A percentile compares a stretch with the other conserved stretches of the same genome.
phyloP scores from a whole-genome alignment of 1,284 basidiomycete species.

The Boletus smithii region DNA sequence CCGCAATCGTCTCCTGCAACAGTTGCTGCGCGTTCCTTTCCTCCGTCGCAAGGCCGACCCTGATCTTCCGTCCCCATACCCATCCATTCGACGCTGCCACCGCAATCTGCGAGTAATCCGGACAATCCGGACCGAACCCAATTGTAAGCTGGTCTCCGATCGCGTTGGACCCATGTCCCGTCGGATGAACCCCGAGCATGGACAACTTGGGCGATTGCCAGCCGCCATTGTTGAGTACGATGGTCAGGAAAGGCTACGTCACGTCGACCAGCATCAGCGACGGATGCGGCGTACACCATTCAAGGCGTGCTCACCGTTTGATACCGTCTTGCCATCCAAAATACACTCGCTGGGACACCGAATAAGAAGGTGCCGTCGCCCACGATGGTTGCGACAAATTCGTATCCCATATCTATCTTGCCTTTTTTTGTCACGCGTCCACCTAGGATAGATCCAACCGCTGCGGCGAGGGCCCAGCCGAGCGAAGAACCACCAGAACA shows the following conservation, averaged over 20 bases:
- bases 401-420: no score
- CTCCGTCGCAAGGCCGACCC: slow-evolving; percentile 9
- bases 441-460: slow-evolving; percentile 55
- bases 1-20: slow-evolving; percentile 42
- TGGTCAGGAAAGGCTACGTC: slow-evolving; percentile 61
- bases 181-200: slow-evolving; percentile 62
- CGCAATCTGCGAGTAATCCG: slow-evolving; percentile 61
- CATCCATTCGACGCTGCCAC: slow-evolving; percentile 61
- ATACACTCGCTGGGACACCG: slow-evolving; percentile 60
- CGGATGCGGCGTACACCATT: neutral
- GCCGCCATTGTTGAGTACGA: slow-evolving; percentile 69
- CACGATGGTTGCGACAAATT: slow-evolving; percentile 55
- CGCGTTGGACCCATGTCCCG: slow-evolving; percentile 49
- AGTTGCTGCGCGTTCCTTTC: slow-evolving; percentile 26
- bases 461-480: slow-evolving; percentile 64
- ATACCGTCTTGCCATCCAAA: slow-evolving; percentile 69
- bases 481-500: slow-evolving; percentile 58
- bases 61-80: slow-evolving; percentile 56
- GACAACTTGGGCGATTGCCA: slow-evolving; percentile 66
- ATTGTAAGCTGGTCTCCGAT: slow-evolving; percentile 51
- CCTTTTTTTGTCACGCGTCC: slow-evolving; percentile 32
- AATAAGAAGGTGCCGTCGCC: slow-evolving; percentile 71
- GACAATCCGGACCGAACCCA: slow-evolving; percentile 62
- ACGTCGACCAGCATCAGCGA: neutral
- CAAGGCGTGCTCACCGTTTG: slow-evolving; percentile 46